phyloP scores from a whole-genome alignment of 192 early-diverging fungal genomes.

The Jimgerdemannia lactiflua region DNA sequence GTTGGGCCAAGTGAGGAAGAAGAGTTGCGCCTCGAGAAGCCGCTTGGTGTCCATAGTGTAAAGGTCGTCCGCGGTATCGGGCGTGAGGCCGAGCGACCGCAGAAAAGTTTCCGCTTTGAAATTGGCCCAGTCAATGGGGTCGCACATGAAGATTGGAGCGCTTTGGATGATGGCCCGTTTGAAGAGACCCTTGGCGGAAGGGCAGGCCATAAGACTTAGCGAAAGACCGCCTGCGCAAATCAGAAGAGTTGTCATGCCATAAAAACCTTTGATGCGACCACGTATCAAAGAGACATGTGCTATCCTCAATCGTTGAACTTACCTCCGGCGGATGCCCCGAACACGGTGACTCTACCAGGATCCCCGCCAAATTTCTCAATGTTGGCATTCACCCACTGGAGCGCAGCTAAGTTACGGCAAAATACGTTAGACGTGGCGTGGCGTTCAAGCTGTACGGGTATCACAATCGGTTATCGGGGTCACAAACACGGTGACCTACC shows the following conservation, averaged over 20 bases:
- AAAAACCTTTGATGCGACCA: neutral
- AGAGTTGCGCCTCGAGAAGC: conserved; percentile 14
- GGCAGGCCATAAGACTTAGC: conserved; percentile 1
- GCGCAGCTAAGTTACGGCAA: conserved; percentile 18
- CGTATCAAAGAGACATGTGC: no score
- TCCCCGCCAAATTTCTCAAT: conserved; percentile 65
- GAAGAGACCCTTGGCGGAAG: conserved; percentile 33
- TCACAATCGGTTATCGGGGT: neutral
- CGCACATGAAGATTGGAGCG: conserved; percentile 19
- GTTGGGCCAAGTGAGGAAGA: conserved; percentile 25
- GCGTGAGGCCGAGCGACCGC: conserved; percentile 8
- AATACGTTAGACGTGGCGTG: neutral
- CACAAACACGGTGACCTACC: neutral
- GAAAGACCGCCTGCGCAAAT: neutral
- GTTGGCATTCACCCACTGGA: conserved; percentile 57
- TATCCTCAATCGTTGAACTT: neutral
- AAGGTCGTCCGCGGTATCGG: conserved; percentile 2
- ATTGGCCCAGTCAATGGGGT: conserved; percentile 17
- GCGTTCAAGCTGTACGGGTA: neutral
- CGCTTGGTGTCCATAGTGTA: conserved; percentile 2
- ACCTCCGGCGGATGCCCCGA: conserved; percentile 60
- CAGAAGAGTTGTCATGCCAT: neutral
- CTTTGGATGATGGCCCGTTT: conserved; percentile 29
- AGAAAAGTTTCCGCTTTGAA: conserved; percentile 12
- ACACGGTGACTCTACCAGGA: conserved; percentile 47